Conservation (phyloP, 352 stramenopile genomes). For the Globisporangium lucens region DNA sequence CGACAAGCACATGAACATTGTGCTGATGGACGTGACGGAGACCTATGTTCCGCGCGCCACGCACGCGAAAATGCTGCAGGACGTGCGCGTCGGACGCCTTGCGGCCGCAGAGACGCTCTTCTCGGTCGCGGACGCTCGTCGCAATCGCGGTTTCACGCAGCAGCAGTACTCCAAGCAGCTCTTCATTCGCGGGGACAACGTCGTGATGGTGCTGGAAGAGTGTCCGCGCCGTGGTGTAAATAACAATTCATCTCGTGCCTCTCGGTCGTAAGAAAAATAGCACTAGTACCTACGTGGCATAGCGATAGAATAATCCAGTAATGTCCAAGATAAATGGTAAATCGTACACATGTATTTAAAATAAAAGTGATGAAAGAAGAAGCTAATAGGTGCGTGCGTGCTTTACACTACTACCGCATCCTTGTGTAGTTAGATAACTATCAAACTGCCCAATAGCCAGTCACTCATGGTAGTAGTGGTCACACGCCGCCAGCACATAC, state of each 20-base stretch:
- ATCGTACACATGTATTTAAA: constrained; percentile 14
- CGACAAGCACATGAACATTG: constrained; percentile 95
- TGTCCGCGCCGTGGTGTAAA: background rate
- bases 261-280: background rate
- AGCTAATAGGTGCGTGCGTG: background rate
- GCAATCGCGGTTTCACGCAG: constrained; percentile 42
- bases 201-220: constrained; percentile 49
- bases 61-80: constrained; percentile 29
- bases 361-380: constrained; percentile 2
- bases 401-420: background rate
- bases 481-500: background rate
- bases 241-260: background rate
- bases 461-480: background rate
- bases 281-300: background rate
- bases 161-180: constrained; percentile 80
- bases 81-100: constrained; percentile 31
- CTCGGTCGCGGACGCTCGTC: constrained; percentile 36
- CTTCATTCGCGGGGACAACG: constrained; percentile 91
- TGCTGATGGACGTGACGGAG: constrained; percentile 90
- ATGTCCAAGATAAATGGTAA: background rate
- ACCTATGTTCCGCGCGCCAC: constrained; percentile 39
- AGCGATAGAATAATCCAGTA: constrained; percentile 5
- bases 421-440: background rate
- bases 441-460: background rate
- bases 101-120: constrained; percentile 29